Evolutionary conservation across 108 stramenopile species (phyloP), one percentile per base, ranked within the genome.

Genomic region (Fistulifera pelliculosa): DNA sequence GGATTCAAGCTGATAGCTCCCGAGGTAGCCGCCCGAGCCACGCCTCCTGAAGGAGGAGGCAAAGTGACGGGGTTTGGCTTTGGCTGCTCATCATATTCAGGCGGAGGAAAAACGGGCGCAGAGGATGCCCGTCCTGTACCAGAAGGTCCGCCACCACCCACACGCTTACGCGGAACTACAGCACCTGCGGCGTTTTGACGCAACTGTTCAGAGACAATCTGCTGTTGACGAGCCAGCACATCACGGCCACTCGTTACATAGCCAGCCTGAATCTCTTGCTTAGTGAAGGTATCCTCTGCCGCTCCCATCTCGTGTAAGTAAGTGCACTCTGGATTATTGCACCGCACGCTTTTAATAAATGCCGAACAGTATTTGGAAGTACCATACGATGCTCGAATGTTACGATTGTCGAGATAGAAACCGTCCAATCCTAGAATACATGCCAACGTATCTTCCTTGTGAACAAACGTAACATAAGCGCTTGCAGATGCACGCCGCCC

Each of bases 291-390:
- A 58, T 93, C 91, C 65, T 95, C 95, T n/a, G 75, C 86, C 47
- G 94, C 94, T 10, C 95, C 98, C 81, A 97, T 83, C 49, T 87
- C 71, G 62, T 99, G 98, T 19, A 99, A 62, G 60, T 96, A 99
- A 38, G 96, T 90, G 64, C 98, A 99, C 42, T 99, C 98, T 21
- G 96, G 96, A 58, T 99, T 99, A 62, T 91, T 94, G 71, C 98
- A 99, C 16, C 94, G 81, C 18, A 93, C 83, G 61, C 81, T 86
- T 54, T 95, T 94, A 59, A 99, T 94, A 68, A 96, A 97, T 25
- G 92, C 90, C 19, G 93, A 91, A 68, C 98, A 99, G 60, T 97
- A 99, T 79, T 99, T 99, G 23, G 90, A 96, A 19, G 98, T 99
- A 24, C 98, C 98, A 55, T 93, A 99, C n/a, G 90, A 93, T 19